Percentiles rank a stretch among this genome's conserved stretches.
Evolutionary conservation across 139 green algal genomes (phyloP).

Genomic region (Ostreobium quekettii): DNA sequence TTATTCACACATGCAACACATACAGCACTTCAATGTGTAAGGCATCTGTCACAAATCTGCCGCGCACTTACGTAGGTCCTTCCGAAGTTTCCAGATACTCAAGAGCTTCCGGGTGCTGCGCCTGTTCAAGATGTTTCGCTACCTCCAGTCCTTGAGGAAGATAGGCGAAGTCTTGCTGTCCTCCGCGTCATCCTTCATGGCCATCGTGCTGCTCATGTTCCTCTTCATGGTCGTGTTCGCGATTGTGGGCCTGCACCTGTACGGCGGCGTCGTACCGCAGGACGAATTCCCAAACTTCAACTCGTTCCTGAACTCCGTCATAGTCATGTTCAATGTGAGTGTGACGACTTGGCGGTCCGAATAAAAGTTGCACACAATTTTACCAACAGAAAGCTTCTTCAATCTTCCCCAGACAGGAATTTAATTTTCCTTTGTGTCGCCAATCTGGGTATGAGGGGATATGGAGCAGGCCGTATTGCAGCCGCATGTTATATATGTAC

Average conservation of each 20-base stretch:
- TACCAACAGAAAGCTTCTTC: no score
- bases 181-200: conserved; percentile 51
- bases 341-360: no score
- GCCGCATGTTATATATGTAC: no score
- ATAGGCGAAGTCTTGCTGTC: conserved; percentile 61
- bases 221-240: conserved; percentile 74
- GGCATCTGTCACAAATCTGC: no score
- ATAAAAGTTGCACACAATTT: no score
- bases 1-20: no score
- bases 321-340: conserved; percentile 53
- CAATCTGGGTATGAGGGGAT: no score
- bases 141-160: conserved; percentile 45
- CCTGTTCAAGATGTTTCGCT: conserved; percentile 60
- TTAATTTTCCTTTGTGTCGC: no score
- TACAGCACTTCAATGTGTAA: no score
- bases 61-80: no score
- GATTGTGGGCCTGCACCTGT: conserved; percentile 74
- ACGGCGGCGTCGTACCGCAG: conserved; percentile 31
- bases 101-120: conserved; percentile 62
- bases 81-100: conserved; percentile 42
- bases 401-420: no score
- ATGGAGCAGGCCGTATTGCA: no score
- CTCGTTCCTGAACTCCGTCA: conserved; percentile 48
- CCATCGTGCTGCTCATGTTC: conserved; percentile 58
- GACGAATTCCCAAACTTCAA: conserved; percentile 56